Base-by-base conservation (phyloP, 805 yeast species). In the Ogataea wickerhamii region DNA sequence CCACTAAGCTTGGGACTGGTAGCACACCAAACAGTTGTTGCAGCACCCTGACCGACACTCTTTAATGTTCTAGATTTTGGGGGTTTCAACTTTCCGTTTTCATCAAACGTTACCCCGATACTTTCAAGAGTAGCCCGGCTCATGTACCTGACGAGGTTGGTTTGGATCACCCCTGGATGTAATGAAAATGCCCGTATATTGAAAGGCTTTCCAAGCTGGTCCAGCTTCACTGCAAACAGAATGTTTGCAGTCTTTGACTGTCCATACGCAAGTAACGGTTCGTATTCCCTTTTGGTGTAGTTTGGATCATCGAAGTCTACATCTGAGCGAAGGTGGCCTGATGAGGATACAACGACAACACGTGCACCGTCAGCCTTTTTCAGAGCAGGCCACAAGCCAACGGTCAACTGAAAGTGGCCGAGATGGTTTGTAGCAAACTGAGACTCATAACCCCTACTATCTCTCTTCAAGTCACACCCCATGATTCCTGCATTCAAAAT, bases 401-500 rank as follows among this genome's bases (percentile, higher is more conserved):
- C 14, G 12, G 36, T 32, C 13, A 37, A 27, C 26, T 31, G 21
- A 26, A 23, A 37, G 22, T 31, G 40, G 12, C 36, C 40, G 8
- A 32, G 25, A 18, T 32, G 32, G 18, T 37, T 37, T n/a, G 40
- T 37, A 14, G 40, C 18, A 26, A 32, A 31, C 17, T 37, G 40
- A 7, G 17, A 16, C 22, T 37, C 36, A 18, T 31, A 21, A 6
- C 40, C 40, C 12, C 28, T 14, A 16, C 17, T 25, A 32, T 37
- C 32, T 4, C 11, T n/a, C n/a, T 27, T 37, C 5, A 12, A 6
- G 19, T 30, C 36, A 18, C 22, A 10, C 11, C 37, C 41, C 41
- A 38, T 28, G 23, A 38, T 20, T 8, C 37, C 41, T 7, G 37
- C 41, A n/a, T 38, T 38, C 16, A 33, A 23, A 5, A 38, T 19